Evolutionary conservation across 768 basidiomycete genomes (phyloP).

Genomic region (Phanerochaete sordida): DNA sequence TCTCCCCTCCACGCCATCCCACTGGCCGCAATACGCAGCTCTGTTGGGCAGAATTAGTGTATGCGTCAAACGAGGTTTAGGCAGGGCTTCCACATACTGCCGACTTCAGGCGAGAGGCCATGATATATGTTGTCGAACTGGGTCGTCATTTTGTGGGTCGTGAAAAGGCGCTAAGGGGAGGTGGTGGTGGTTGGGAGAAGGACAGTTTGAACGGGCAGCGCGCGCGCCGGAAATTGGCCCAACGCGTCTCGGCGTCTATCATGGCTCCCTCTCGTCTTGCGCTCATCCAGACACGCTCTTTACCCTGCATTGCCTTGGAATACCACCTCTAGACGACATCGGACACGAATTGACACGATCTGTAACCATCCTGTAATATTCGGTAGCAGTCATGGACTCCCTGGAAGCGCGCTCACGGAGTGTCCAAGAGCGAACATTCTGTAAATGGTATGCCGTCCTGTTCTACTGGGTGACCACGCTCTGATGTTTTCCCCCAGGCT

Average conservation of each 20-base stretch:
- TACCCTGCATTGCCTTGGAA: neutral
- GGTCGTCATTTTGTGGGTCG: slow-evolving; percentile 49
- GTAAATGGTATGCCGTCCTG: slow-evolving; percentile 66
- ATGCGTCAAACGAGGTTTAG: neutral
- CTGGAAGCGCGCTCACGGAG: slow-evolving; percentile 56
- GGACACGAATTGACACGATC: neutral
- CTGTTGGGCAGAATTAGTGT: slow-evolving; percentile 31
- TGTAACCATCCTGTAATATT: neutral
- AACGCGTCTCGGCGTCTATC: neutral
- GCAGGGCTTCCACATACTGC: slow-evolving; percentile 67
- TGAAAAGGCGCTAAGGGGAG: slow-evolving; percentile 14
- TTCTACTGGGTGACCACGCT: neutral
- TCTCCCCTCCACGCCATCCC: slow-evolving; percentile 95
- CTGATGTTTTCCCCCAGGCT: slow-evolving; percentile 55
- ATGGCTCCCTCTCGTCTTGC: neutral
- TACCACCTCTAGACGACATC: neutral
- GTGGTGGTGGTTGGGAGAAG: slow-evolving; percentile 19
- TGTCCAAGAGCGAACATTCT: slow-evolving; percentile 66
- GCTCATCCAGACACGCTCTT: neutral
- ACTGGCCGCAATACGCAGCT: slow-evolving; percentile 82
- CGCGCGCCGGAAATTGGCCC: slow-evolving; percentile 14
- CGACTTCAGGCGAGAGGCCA: slow-evolving; percentile 65
- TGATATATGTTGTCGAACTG: slow-evolving; percentile 88
- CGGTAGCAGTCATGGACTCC: slow-evolving; percentile 39
- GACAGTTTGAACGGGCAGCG: neutral